These are phyloP conservation scores for Neophaeococcomyces mojaviensis DNA, from an alignment of 2,329 filamentous ascomycete species.

Conservation along the genomic window DNA sequence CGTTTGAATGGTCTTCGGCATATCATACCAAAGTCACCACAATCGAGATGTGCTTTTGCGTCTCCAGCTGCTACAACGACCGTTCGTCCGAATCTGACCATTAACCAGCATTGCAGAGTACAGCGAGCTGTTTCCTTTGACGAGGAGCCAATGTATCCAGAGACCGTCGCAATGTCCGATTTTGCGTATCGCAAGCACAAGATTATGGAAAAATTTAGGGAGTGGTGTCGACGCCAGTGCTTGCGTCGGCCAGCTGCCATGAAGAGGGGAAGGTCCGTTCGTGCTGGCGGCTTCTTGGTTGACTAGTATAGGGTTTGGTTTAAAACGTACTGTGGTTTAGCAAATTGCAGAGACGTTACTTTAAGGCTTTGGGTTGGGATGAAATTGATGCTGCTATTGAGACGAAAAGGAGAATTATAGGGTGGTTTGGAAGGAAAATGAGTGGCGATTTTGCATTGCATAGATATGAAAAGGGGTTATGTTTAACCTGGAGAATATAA, in stretches of 20 bases:
- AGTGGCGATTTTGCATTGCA: no score
- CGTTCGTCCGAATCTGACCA: not conserved
- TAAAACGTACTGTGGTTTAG: no score
- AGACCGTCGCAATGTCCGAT: constrained; percentile 20
- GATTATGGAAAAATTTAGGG: constrained; percentile 18
- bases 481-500: no score
- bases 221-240: constrained; percentile 21
- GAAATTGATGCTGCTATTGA: no score
- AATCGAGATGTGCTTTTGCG: constrained; percentile 13
- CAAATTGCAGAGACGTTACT: no score
- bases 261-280: constrained; percentile 12
- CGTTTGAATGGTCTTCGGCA: constrained; percentile 1
- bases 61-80: constrained; percentile 15
- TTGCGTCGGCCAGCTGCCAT: constrained; percentile 14
- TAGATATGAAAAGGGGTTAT: no score
- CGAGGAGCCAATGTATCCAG: constrained; percentile 9
- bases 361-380: no score
- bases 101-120: constrained; percentile 11
- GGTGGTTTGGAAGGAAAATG: no score
- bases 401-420: no score
- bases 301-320: no score
- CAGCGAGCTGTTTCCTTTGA: constrained; percentile 12
- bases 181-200: constrained; percentile 22
- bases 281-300: no score
- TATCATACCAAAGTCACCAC: not conserved